Conservation (phyloP, 352 stramenopile genomes). For the Globisporangium nodosum region DNA sequence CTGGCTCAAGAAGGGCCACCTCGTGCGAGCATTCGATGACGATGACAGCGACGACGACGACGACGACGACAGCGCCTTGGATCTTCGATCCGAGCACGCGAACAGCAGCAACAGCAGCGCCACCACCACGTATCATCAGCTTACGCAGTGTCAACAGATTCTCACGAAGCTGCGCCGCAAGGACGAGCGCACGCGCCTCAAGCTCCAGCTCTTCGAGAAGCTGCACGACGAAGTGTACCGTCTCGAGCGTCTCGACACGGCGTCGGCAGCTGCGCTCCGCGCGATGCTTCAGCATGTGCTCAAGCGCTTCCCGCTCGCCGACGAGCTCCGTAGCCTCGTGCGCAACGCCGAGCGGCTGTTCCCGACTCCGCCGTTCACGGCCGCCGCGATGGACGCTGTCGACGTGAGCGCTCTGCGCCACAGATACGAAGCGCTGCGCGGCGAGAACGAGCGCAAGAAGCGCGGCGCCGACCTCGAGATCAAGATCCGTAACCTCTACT, state of each 20-base stretch:
- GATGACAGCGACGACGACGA: not conserved
- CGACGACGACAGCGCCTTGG: not conserved
- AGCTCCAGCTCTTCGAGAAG: slow-evolving; percentile 46
- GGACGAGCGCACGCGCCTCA: slow-evolving; percentile 55
- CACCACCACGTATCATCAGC: not conserved
- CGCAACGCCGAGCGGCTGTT: slow-evolving; percentile 82
- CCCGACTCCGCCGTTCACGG: slow-evolving; percentile 36
- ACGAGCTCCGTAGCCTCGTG: slow-evolving; percentile 77
- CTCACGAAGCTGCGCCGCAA: slow-evolving; percentile 52
- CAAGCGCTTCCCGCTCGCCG: slow-evolving; percentile 49
- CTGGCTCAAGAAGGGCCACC: slow-evolving; percentile 54
- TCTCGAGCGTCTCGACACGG: slow-evolving; percentile 33
- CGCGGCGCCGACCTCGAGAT: slow-evolving; percentile 81
- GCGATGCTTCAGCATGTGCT: slow-evolving; percentile 42
- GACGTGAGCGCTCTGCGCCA: slow-evolving; percentile 22
- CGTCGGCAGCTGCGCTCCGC: slow-evolving; percentile 17
- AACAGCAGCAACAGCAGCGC: slow-evolving; percentile 5
- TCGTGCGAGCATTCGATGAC: slow-evolving; percentile 17
- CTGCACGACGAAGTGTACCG: slow-evolving; percentile 57
- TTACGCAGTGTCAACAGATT: slow-evolving; percentile 42
- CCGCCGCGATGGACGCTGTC: slow-evolving; percentile 20
- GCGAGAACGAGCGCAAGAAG: slow-evolving; percentile 70
- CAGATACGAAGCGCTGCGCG: slow-evolving; percentile 35
- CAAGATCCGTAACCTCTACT: slow-evolving; percentile 88
- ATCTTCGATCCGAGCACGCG: not conserved